A percentile compares a stretch with the other conserved stretches of the same genome.
Evolutionary conservation across 345 rosid genomes (phyloP).

Genomic region (Aegle marmelos): DNA sequence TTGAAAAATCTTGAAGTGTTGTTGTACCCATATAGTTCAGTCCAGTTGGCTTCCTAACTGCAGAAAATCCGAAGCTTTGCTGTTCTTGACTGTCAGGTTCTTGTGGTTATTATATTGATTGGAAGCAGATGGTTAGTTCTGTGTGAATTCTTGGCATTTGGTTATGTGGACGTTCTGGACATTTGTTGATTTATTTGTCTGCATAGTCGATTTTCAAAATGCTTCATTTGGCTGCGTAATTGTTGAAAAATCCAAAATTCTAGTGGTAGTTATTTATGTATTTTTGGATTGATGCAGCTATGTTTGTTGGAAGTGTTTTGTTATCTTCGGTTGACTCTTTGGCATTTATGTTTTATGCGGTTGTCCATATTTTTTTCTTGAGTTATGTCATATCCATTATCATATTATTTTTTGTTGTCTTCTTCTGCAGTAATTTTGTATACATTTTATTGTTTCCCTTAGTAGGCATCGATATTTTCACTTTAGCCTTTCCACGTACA

Average conservation of each 20-base stretch:
- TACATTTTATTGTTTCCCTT: neutral
- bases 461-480: neutral
- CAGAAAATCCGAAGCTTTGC: neutral
- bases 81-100: neutral
- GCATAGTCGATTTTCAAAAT: neutral
- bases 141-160: neutral
- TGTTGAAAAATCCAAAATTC: neutral
- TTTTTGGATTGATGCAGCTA: neutral
- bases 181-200: neutral
- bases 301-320: neutral
- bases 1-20: neutral
- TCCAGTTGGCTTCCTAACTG: neutral
- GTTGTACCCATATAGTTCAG: too few relatives aligned
- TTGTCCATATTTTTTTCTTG: neutral
- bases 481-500: neutral
- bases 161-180: neutral
- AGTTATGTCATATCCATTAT: neutral
- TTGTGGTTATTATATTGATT: neutral
- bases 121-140: neutral
- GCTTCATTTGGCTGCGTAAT: neutral
- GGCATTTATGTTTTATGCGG: neutral
- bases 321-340: neutral
- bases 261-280: neutral
- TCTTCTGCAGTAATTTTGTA: neutral
- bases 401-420: neutral